Evolutionary conservation across 2,329 filamentous ascomycete species (phyloP).

Genomic region (Ceratocystis variospora): DNA sequence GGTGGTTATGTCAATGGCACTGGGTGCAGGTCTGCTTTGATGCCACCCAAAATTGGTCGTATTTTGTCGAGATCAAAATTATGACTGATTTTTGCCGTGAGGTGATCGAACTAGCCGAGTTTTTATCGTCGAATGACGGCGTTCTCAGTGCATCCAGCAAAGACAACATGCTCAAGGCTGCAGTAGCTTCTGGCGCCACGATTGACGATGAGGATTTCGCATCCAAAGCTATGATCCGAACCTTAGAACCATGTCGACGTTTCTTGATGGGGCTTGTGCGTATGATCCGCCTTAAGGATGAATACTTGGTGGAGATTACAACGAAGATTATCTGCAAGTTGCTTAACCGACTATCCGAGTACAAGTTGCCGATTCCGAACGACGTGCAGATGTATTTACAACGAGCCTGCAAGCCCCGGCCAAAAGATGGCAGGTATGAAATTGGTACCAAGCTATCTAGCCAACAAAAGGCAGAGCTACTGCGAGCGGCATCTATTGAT

Average conservation of each 20-base stretch:
- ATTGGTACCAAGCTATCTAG: conserved; percentile 67
- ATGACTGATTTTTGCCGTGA: conserved; percentile 93
- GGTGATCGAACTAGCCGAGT: conserved; percentile 84
- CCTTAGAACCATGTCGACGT: conserved; percentile 26
- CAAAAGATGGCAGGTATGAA: conserved; percentile 39
- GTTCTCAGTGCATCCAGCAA: conserved; percentile 60
- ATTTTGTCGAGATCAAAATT: conserved; percentile 54
- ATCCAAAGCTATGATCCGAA: conserved; percentile 26
- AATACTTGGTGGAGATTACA: conserved; percentile 68
- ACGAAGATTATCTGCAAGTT: conserved; percentile 76
- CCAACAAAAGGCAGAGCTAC: conserved; percentile 72
- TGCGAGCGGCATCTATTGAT: conserved; percentile 47
- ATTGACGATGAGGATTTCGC: conserved; percentile 27
- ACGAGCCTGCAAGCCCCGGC: conserved; percentile 46
- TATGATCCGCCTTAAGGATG: conserved; percentile 82
- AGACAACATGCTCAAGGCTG: conserved; percentile 19
- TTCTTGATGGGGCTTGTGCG: conserved; percentile 49
- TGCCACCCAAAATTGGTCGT: conserved; percentile 73
- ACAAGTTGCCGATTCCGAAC: conserved; percentile 54
- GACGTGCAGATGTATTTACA: conserved; percentile 47
- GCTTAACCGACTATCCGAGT: conserved; percentile 64
- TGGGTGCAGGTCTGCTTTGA: conserved; percentile 68
- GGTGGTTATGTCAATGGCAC: conserved; percentile 79
- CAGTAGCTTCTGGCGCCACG: conserved; percentile 20
- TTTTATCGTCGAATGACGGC: conserved; percentile 70